These are phyloP conservation scores for Aschersonia sp. DNA, from an alignment of 2,329 filamentous ascomycete genomes.

Conservation along the genomic window DNA sequence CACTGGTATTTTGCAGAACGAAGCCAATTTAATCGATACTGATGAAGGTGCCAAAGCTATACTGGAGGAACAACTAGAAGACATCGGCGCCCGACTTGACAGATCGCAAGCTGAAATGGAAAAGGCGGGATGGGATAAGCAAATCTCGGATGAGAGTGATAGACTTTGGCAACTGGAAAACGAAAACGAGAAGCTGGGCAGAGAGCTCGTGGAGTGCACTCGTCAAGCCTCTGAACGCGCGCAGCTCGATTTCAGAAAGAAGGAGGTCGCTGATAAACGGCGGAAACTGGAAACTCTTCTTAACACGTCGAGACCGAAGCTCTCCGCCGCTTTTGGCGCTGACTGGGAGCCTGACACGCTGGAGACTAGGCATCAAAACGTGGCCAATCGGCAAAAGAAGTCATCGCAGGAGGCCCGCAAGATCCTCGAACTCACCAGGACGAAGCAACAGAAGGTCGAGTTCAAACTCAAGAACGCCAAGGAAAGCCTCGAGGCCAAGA, in stretches of 20 bases:
- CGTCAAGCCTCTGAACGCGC: conserved; percentile 70
- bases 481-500: conserved; percentile 49
- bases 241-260: conserved; percentile 68
- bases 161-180: conserved; percentile 57
- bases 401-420: conserved; percentile 50
- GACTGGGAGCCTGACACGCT: conserved; percentile 58
- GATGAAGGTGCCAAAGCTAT: conserved; percentile 76
- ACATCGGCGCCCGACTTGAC: conserved; percentile 49
- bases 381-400: conserved; percentile 41
- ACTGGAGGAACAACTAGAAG: conserved; percentile 58
- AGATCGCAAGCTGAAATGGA: conserved; percentile 49
- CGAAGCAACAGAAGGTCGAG: conserved; percentile 64
- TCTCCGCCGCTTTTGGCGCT: conserved; percentile 47
- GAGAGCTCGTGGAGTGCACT: conserved; percentile 74
- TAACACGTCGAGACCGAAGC: conserved; percentile 56
- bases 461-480: conserved; percentile 54
- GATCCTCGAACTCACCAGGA: conserved; percentile 53
- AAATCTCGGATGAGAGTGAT: conserved; percentile 51
- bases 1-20: conserved; percentile 48
- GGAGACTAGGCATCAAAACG: conserved; percentile 54
- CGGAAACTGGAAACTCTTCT: conserved; percentile 64
- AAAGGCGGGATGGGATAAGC: conserved; percentile 51
- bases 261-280: conserved; percentile 61
- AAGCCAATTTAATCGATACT: conserved; percentile 57
- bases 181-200: conserved; percentile 54